Evolutionary conservation across 306 rosid genomes (phyloP).

Genomic region (Rosa lucieae): DNA sequence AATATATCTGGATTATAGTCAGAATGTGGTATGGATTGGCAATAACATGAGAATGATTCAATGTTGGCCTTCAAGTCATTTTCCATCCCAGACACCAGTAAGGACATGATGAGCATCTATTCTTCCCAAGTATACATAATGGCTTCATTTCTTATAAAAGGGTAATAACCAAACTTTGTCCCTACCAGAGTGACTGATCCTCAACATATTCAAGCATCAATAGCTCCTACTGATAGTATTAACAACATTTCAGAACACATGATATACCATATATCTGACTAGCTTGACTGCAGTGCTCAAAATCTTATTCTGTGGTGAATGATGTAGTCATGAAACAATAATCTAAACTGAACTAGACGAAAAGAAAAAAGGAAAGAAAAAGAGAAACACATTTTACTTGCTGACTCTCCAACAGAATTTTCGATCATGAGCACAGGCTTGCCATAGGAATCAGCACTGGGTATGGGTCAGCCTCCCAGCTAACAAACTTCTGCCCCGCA

Average conservation of each 20-base stretch:
- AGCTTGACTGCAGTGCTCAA: slow-evolving; percentile 2
- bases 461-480: slow-evolving; percentile 69
- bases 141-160: background rate
- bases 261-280: background rate
- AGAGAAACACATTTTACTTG: slow-evolving; percentile 30
- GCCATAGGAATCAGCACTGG: slow-evolving; percentile 61
- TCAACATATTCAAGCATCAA: background rate
- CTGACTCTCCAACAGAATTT: slow-evolving; percentile 43
- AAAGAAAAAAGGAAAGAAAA: background rate
- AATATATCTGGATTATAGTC: background rate
- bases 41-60: background rate
- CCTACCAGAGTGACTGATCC: background rate
- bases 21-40: background rate
- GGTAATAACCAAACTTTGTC: background rate
- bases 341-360: background rate
- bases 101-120: slow-evolving; percentile 9
- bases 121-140: background rate
- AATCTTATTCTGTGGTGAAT: background rate
- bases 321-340: slow-evolving; percentile 11
- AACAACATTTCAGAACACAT: background rate
- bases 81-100: slow-evolving; percentile 5
- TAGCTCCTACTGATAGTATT: too few species aligned
- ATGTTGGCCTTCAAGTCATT: background rate
- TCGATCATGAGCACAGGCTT: slow-evolving; percentile 51
- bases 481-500: slow-evolving; percentile 58